Percentiles rank a stretch among this genome's conserved stretches.
Conservation (phyloP, 2,329 filamentous ascomycete genomes). For the Paraphaeosphaeria minitans region DNA sequence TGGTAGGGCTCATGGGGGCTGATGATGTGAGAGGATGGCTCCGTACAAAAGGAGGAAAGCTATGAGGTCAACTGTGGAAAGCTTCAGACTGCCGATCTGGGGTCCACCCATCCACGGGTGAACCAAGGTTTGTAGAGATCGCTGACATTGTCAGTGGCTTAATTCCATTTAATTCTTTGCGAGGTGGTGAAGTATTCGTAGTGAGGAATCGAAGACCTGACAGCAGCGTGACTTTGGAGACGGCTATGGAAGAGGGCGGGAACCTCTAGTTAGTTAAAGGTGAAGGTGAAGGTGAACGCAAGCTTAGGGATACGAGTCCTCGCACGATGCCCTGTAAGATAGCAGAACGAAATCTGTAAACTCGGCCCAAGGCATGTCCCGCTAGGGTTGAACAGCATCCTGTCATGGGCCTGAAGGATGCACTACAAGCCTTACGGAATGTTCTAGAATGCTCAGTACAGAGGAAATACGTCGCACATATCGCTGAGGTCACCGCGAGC, state of each 20-base stretch:
- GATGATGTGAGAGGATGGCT: slow-evolving; percentile 42
- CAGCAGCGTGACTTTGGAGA: too few relatives aligned
- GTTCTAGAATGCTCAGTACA: not conserved
- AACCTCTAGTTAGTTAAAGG: not conserved
- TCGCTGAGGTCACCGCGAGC: not conserved
- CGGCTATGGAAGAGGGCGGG: not conserved
- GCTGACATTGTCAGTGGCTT: not conserved
- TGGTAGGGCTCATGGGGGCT: slow-evolving; percentile 32
- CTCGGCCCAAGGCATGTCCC: not conserved
- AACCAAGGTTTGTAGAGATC: not conserved
- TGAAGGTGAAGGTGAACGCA: not conserved
- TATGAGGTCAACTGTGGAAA: slow-evolving; percentile 9
- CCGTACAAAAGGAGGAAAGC: slow-evolving; percentile 24
- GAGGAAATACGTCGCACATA: not conserved
- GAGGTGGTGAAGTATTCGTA: too few relatives aligned
- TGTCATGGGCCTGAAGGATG: not conserved
- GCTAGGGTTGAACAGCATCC: not conserved
- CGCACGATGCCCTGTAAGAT: not conserved
- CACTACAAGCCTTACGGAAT: not conserved
- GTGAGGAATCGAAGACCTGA: too few relatives aligned
- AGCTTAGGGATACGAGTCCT: not conserved
- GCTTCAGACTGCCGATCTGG: not conserved
- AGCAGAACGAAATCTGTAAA: not conserved
- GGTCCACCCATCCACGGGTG: not conserved
- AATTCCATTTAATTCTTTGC: too few relatives aligned